Conservation (phyloP, 2,329 filamentous ascomycete species). For the Mycosphaerelloides madeirae region DNA sequence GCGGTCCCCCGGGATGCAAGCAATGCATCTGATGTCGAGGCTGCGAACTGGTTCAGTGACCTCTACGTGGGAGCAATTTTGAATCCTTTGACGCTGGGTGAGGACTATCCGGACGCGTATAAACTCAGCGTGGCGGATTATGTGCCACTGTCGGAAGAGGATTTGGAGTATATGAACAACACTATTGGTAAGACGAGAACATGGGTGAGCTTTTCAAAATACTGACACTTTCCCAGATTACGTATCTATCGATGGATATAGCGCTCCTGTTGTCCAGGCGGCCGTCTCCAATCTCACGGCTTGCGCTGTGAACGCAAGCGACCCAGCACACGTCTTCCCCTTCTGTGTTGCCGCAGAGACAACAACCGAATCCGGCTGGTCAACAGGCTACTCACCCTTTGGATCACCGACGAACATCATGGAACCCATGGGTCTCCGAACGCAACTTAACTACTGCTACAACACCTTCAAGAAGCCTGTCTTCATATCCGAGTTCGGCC, state of each 20-base stretch:
- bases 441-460: conserved; percentile 53
- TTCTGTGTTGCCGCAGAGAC: conserved; percentile 31
- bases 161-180: conserved; percentile 37
- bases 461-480: conserved; percentile 52
- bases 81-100: conserved; percentile 50
- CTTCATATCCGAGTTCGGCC: conserved; percentile 34
- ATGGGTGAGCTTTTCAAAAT: background rate
- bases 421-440: conserved; percentile 54
- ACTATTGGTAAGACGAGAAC: conserved; percentile 5
- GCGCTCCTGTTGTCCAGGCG: conserved; percentile 12
- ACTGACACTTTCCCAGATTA: conserved; percentile 9
- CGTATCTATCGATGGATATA: conserved; percentile 17
- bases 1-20: conserved; percentile 33
- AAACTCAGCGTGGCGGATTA: conserved; percentile 44
- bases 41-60: conserved; percentile 41
- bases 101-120: conserved; percentile 48
- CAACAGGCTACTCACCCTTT: conserved; percentile 46
- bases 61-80: conserved; percentile 47
- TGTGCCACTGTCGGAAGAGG: conserved; percentile 43
- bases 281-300: conserved; percentile 19
- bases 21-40: conserved; percentile 42
- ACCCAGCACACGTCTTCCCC: conserved; percentile 23
- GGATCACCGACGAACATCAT: conserved; percentile 50
- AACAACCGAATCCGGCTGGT: conserved; percentile 29
- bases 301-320: conserved; percentile 32